Base-by-base conservation (phyloP, 768 basidiomycete species). In the Strobilomyces confusus region DNA sequence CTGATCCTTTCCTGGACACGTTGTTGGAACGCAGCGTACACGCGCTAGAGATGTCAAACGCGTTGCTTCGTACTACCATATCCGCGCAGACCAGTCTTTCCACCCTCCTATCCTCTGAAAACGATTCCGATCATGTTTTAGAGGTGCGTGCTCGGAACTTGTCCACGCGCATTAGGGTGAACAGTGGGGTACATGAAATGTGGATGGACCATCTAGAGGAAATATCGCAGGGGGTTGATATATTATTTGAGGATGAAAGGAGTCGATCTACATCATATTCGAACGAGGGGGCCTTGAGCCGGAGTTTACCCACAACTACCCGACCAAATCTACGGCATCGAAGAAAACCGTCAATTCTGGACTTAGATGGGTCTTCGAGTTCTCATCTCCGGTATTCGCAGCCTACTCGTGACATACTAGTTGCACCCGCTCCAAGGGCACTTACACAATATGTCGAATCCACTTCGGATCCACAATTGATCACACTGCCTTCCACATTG, bases 11-110 rank as follows among this genome's bases (percentile, higher is more conserved):
- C 60, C 77, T 91, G 25, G 91, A 92, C 68, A 78, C 84, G n/a
- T 74, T 92, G 15, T 77, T 92, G 2, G 87, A 83, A 53, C 82
- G 90, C 57, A 90, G 88, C 58, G 87, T 92, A 14, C 83, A 90
- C 69, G 90, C 90, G 1, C 75, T 93, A 9, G 91, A 92, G 66
- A 84, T 91, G 77, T 92, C 90, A 5, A 92, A 92, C 53, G 78
- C 83, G 3, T 73, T 92, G 12, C 73, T 93, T 43, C 84, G 89
- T 63, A 83, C 82, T 13, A 86, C 87, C 20, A 84, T 91, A 60
- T 80, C 84, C 37, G 84, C 89, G 1, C 84, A 87, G 57, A 76
- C 83, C 13, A 80, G 73, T 32, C 72, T 78, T 34, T 75, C 75
- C 32, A 70, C 75, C 4, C 70, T 84, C 37, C 68, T 86, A 29